Conservation (phyloP, 208 protist species). For the Leishmania major region DNA sequence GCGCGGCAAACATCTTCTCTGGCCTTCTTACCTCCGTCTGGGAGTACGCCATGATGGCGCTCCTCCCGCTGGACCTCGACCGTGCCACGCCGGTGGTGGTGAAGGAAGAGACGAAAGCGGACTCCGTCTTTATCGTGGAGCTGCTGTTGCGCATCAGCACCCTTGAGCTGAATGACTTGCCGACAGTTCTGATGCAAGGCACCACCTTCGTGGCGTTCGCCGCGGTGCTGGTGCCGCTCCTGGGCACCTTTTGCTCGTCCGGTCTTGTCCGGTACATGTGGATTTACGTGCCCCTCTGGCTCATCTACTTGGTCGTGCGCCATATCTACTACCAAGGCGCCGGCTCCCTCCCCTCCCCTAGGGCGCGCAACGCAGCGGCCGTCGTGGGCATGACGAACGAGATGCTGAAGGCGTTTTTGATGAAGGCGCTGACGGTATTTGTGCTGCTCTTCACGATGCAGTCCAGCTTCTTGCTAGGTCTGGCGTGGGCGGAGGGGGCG, state of each 20-base stretch:
- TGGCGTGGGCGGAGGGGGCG: conserved; percentile 28
- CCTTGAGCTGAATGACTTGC: conserved; percentile 54
- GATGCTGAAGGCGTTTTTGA: conserved; percentile 39
- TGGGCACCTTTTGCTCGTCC: conserved; percentile 41
- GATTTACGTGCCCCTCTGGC: conserved; percentile 42
- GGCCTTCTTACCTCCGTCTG: conserved; percentile 56
- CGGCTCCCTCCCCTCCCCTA: conserved; percentile 8
- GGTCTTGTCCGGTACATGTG: conserved; percentile 39
- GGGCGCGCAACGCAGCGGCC: conserved; percentile 15
- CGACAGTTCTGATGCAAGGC: conserved; percentile 63
- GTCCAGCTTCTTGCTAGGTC: conserved; percentile 56
- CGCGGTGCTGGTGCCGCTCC: conserved; percentile 48
- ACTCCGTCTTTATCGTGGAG: conserved; percentile 61
- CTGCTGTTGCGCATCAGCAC: conserved; percentile 50
- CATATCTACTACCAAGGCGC: conserved; percentile 47
- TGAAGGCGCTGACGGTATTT: conserved; percentile 60
- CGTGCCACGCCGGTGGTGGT: conserved; percentile 9
- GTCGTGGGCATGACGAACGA: conserved; percentile 37
- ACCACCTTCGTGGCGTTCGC: conserved; percentile 59
- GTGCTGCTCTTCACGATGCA: conserved; percentile 52
- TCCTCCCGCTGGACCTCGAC: conserved; percentile 46
- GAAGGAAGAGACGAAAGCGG: conserved; percentile 49
- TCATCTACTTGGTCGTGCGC: conserved; percentile 33
- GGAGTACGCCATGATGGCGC: conserved; percentile 44
- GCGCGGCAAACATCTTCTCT: conserved; percentile 56